phyloP scores from a whole-genome alignment of 331 rosid species.

The Telfairia occidentalis region DNA sequence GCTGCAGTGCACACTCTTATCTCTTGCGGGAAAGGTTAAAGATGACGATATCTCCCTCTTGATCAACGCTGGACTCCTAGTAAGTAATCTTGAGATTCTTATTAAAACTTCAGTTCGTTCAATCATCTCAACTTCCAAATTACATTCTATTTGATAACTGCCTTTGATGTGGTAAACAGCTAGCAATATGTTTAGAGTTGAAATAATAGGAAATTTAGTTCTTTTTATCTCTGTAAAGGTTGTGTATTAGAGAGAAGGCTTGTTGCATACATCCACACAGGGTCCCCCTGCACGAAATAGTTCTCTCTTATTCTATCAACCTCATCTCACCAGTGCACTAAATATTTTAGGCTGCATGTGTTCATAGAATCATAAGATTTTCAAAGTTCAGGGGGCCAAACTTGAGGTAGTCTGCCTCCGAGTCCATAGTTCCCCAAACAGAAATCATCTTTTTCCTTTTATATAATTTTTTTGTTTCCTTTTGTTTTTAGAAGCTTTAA shows the following conservation, averaged over 20 bases:
- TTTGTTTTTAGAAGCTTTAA: neutral
- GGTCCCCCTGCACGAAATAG: neutral
- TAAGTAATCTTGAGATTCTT: constrained; percentile 31
- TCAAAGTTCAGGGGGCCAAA: too few relatives aligned
- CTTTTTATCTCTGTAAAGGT: neutral
- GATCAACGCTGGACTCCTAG: constrained; percentile 73
- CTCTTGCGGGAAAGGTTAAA: constrained; percentile 79
- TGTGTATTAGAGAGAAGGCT: neutral
- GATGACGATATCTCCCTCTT: constrained; percentile 70
- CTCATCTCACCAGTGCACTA: neutral
- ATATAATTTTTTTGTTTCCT: neutral
- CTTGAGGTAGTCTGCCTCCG: too few relatives aligned
- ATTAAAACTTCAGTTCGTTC: constrained; percentile 2
- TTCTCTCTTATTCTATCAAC: neutral
- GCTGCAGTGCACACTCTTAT: constrained; percentile 62
- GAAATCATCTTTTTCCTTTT: neutral
- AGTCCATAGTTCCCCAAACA: neutral
- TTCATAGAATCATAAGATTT: too few relatives aligned
- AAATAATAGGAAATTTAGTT: neutral
- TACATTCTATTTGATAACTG: neutral
- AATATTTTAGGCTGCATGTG: neutral
- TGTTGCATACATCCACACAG: neutral
- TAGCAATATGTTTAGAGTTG: neutral
- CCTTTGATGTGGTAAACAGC: neutral
- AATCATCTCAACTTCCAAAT: neutral